Evolutionary conservation across 805 yeast species (phyloP), one percentile per base, ranked within the genome.

Genomic region (Saccharomycopsis sp.): DNA sequence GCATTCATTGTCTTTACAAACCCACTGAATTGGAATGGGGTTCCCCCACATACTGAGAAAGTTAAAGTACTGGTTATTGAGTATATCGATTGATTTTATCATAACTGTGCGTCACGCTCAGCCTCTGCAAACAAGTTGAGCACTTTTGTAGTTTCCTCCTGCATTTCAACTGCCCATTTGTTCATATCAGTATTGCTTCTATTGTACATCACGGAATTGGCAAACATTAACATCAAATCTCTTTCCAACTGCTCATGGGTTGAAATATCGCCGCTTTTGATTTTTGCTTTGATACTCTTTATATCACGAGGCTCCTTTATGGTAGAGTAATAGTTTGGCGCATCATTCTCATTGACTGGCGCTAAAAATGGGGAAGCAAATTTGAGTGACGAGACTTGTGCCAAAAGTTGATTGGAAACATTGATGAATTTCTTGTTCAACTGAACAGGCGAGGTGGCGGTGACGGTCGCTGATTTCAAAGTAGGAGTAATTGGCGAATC

Each of bases 121-220:
- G 76, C 75, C 13, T 77, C 84, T 48, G 70, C 69, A 54, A 82
- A 78, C 55, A 80, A 58, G 41, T 69, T 62, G 48, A 77, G 63
- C 25, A 77, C 62, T 12, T 65, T 70, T 25, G 70, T 73, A 4
- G 80, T 73, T 38, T 81, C 92, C 31, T 65, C 61, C 62, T 73
- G 77, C 89, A 84, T 81, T 49, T 75, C 83, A 47, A 69, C 62
- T 1, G 86, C 73, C 69, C 83, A 70, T 27, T 60, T 57, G 32
- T 71, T 73, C 46, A 80, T 67, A 40, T 78, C 85, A 20, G 77
- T 71, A 45, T 71, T 75, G 46, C 74, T 67, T 50, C 72, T 72
- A 57, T 84, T 83, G 60, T 77, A 84, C 92, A 84, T 84, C 13
- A 83, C 70, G 13, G 89, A 84, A 57, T 84, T 84, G 38, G 89